Conservation (phyloP, 768 basidiomycete species). For the Lactarius vividus region DNA sequence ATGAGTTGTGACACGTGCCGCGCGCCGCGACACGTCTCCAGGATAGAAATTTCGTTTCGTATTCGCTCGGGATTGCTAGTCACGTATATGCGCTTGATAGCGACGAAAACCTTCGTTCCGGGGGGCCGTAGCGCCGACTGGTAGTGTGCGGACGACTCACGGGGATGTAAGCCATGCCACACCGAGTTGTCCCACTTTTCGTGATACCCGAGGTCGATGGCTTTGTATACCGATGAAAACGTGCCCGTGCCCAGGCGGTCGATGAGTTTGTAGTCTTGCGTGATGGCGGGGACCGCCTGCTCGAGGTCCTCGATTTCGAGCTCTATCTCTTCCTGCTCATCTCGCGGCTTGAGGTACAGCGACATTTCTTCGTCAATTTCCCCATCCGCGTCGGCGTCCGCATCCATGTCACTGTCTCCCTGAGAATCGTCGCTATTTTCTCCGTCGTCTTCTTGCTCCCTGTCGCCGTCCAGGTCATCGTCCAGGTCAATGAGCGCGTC, state of each 20-base stretch:
- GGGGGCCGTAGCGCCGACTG: slow-evolving; percentile 47
- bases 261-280: slow-evolving; percentile 68
- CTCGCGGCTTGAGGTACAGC: slow-evolving; percentile 51
- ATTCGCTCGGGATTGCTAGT: slow-evolving; percentile 93
- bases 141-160: slow-evolving; percentile 61
- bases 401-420: slow-evolving; percentile 30
- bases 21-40: slow-evolving; percentile 81
- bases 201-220: slow-evolving; percentile 74
- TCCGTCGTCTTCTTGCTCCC: slow-evolving; percentile 36
- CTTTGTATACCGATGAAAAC: slow-evolving; percentile 99
- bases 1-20: slow-evolving; percentile 91
- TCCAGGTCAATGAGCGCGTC: slow-evolving; percentile 46
- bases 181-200: slow-evolving; percentile 71
- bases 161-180: slow-evolving; percentile 68
- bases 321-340: slow-evolving; percentile 73
- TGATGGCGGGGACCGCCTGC: slow-evolving; percentile 61
- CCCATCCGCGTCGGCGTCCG: slow-evolving; percentile 35
- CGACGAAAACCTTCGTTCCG: slow-evolving; percentile 71
- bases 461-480: slow-evolving; percentile 51
- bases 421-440: slow-evolving; percentile 32
- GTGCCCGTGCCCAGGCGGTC: slow-evolving; percentile 96
- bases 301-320: slow-evolving; percentile 75
- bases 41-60: slow-evolving; percentile 86
- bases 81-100: slow-evolving; percentile 95
- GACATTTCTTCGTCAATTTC: slow-evolving; percentile 64